phyloP scores from a whole-genome alignment of 2,329 filamentous ascomycete species.

The Trichoderma guizhouense region DNA sequence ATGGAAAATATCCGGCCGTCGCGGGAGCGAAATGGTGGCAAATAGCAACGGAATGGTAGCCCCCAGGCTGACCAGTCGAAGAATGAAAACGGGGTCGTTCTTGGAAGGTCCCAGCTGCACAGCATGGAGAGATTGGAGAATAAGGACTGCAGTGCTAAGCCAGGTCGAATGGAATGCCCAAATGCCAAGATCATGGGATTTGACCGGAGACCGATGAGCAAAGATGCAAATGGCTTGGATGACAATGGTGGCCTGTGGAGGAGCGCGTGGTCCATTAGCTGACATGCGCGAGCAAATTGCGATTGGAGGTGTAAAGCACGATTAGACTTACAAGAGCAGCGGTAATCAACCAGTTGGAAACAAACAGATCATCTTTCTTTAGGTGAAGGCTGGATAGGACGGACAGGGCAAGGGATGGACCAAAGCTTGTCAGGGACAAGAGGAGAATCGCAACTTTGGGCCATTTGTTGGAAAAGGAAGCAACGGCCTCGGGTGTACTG shows the following conservation, averaged over 20 bases:
- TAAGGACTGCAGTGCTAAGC: constrained; percentile 41
- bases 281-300: background rate
- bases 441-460: constrained; percentile 55
- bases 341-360: constrained; percentile 59
- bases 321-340: constrained; percentile 59
- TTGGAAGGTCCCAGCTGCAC: constrained; percentile 29
- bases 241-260: constrained; percentile 45
- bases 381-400: constrained; percentile 47
- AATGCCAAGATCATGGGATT: constrained; percentile 52
- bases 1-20: constrained; percentile 64
- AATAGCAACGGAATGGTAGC: constrained; percentile 44
- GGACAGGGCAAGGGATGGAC: constrained; percentile 54
- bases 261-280: background rate
- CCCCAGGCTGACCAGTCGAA: constrained; percentile 46
- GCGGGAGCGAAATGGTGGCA: constrained; percentile 55
- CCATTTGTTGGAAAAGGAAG: constrained; percentile 58
- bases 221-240: constrained; percentile 50
- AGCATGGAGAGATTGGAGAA: constrained; percentile 44
- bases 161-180: constrained; percentile 48
- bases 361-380: constrained; percentile 37
- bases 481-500: constrained; percentile 60
- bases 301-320: background rate
- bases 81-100: constrained; percentile 41
- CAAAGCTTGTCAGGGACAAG: constrained; percentile 52
- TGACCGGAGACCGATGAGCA: constrained; percentile 48